Base-by-base conservation (phyloP, 495 filamentous ascomycete species). In the Trichodelitschia bisporula region DNA sequence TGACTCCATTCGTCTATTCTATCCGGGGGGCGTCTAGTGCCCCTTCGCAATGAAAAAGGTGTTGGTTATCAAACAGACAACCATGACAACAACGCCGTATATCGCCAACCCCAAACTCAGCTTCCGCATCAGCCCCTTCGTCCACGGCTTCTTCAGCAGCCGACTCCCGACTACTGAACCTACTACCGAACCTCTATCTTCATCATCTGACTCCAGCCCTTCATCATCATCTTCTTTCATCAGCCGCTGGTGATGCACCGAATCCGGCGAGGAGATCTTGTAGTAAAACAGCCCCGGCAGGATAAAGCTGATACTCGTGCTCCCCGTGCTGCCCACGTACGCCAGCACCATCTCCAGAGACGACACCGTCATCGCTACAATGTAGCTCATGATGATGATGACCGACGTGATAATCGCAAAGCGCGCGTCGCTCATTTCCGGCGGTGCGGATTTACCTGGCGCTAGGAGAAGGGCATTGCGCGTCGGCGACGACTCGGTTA, bases 251-350 rank as follows among this genome's bases (percentile, higher is more conserved):
- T 91, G 82, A 28, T 79, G 58, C 32, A 72, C 61, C 5, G 76
- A 77, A 25, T 90, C 70, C 0, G 89, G 89, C 9, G 71, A 65
- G 0, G 73, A 79, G 33, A 97, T 93, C 53, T 93, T 93, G 59
- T 93, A 95, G 56, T 93, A 97, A 50, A 97, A 95, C 10, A 95
- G 46, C 0, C 86, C 86, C 0, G 86, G 89, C 0, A 97, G 59
- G 38, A 97, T 95, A 48, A 97, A 97, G 38, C 77, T 86, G 40
- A 97, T 95, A 40, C 72, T 72, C 0, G 86, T 97, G 34, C 72
- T 80, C 15, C 86, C 86, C 0, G 86, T 97, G 42, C 72, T 80
- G 4, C 89, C 86, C 14, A 97, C 86, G 40, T 93, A 97, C 0
- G 86, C 84, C 5, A 97, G 61, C 0, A 95, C 82, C 23, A 74